A percentile compares a stretch with the other conserved stretches of the same genome.
Conservation (phyloP, 2,329 filamentous ascomycete species). For the Neopestalotiopsis rosae region DNA sequence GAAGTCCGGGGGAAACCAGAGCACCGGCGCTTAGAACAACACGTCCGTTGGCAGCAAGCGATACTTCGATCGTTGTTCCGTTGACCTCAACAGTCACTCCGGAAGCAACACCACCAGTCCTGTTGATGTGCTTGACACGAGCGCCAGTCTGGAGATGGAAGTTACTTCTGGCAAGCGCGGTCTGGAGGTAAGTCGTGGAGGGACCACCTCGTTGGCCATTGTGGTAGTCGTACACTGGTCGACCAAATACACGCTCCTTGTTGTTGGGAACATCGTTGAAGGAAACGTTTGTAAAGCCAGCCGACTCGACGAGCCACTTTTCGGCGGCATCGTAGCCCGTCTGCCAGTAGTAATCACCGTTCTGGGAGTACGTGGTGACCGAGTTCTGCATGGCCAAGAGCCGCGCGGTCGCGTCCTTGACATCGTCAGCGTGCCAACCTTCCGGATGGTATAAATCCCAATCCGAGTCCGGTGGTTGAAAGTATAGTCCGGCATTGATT, state of each 20-base stretch:
- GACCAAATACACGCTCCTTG: slow-evolving; percentile 54
- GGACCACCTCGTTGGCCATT: slow-evolving; percentile 56
- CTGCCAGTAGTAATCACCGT: slow-evolving; percentile 52
- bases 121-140: slow-evolving; percentile 49
- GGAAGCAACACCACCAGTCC: slow-evolving; percentile 43
- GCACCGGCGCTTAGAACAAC: slow-evolving; percentile 44
- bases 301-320: slow-evolving; percentile 55
- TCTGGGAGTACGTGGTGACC: slow-evolving; percentile 48
- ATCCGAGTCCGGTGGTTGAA: slow-evolving; percentile 57
- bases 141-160: slow-evolving; percentile 51
- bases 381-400: slow-evolving; percentile 50
- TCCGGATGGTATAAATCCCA: slow-evolving; percentile 55
- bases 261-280: slow-evolving; percentile 50
- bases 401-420: slow-evolving; percentile 49
- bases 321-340: slow-evolving; percentile 51
- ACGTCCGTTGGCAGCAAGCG: slow-evolving; percentile 31
- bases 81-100: slow-evolving; percentile 45
- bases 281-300: slow-evolving; percentile 51
- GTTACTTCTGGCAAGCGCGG: slow-evolving; percentile 44
- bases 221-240: slow-evolving; percentile 53
- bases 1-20: slow-evolving; percentile 35
- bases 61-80: slow-evolving; percentile 36
- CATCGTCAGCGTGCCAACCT: slow-evolving; percentile 57
- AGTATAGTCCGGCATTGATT: slow-evolving; percentile 60
- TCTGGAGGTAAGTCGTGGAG: slow-evolving; percentile 54